Evolutionary conservation across 805 yeast species (phyloP).

Genomic region (Myxozyma udenii): DNA sequence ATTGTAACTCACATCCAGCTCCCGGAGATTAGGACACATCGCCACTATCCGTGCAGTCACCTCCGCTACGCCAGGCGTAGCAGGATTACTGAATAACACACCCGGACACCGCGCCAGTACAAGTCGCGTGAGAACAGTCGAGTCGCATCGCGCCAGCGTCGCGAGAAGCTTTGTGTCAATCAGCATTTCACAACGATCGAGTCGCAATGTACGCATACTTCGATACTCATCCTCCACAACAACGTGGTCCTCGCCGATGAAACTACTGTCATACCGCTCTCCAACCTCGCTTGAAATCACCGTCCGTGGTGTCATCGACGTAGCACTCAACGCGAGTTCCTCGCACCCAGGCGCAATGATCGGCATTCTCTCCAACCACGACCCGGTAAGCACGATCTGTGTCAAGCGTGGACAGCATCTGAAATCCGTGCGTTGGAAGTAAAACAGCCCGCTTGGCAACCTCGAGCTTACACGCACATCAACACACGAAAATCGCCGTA

Average conservation of each 20-base stretch:
- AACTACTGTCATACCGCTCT: slow-evolving; percentile 11
- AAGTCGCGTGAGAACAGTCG: slow-evolving; percentile 3
- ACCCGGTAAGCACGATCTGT: slow-evolving; percentile 1
- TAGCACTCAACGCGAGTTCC: slow-evolving; percentile 1
- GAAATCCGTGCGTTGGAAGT: slow-evolving; percentile 16
- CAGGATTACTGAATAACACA: slow-evolving; percentile 6
- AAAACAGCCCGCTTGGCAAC: slow-evolving; percentile 2
- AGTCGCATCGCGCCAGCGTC: slow-evolving; percentile 9
- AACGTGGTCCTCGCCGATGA: slow-evolving; percentile 4
- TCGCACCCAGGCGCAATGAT: slow-evolving; percentile 7
- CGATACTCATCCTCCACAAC: slow-evolving; percentile 9
- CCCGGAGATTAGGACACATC: slow-evolving; percentile 5
- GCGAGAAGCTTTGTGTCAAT: slow-evolving; percentile 10
- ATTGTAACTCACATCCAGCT: slow-evolving; percentile 9
- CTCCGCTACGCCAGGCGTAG: background rate
- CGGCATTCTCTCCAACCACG: slow-evolving; percentile 19
- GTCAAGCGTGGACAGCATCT: slow-evolving; percentile 1
- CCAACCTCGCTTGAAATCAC: slow-evolving; percentile 4
- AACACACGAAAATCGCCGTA: slow-evolving; percentile 4
- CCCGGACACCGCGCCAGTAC: slow-evolving; percentile 9
- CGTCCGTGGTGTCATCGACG: slow-evolving; percentile 9
- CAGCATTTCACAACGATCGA: slow-evolving; percentile 13
- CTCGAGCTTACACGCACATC: slow-evolving; percentile 14
- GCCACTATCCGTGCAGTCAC: slow-evolving; percentile 5
- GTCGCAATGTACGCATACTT: background rate